These are phyloP conservation scores for Boletus bicolor DNA, from an alignment of 768 basidiomycete species.

Conservation along the genomic window DNA sequence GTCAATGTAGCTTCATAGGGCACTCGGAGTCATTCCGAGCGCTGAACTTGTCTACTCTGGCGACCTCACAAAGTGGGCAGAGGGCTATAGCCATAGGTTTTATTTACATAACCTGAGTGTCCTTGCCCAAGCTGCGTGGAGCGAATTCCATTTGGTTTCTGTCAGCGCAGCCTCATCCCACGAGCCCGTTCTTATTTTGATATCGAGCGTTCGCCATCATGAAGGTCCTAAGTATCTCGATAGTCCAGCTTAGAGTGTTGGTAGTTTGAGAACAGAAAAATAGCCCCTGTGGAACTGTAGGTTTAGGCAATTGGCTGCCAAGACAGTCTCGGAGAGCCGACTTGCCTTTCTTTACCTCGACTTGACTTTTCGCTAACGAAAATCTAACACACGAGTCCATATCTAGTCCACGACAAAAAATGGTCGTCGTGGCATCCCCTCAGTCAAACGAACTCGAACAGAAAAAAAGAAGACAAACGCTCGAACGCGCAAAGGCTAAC, in stretches of 20 bases:
- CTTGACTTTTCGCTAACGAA: not conserved
- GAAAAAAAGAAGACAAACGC: conserved; percentile 45
- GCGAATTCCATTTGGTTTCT: too few species aligned
- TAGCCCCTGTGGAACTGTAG: not conserved
- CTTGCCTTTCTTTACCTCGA: not conserved
- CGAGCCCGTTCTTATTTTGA: not conserved
- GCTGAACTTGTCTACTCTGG: too few species aligned
- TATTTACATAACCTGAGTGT: not conserved
- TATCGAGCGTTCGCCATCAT: too few species aligned
- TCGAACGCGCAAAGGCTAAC: conserved; percentile 55
- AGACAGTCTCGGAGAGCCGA: not conserved
- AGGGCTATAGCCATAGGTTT: not conserved
- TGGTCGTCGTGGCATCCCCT: conserved; percentile 19
- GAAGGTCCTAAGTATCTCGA: not conserved
- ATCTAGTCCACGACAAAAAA: conserved; percentile 17
- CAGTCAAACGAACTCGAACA: conserved; percentile 30
- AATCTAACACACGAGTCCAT: not conserved
- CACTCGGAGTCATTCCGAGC: not conserved
- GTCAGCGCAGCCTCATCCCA: too few species aligned
- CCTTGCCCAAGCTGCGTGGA: not conserved
- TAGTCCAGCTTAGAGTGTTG: not conserved
- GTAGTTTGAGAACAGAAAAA: not conserved
- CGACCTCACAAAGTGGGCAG: not conserved
- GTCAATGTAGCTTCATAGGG: not conserved
- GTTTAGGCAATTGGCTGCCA: not conserved